These are phyloP conservation scores for Balansia obtecta DNA, from an alignment of 2,329 filamentous ascomycete species.

Conservation along the genomic window DNA sequence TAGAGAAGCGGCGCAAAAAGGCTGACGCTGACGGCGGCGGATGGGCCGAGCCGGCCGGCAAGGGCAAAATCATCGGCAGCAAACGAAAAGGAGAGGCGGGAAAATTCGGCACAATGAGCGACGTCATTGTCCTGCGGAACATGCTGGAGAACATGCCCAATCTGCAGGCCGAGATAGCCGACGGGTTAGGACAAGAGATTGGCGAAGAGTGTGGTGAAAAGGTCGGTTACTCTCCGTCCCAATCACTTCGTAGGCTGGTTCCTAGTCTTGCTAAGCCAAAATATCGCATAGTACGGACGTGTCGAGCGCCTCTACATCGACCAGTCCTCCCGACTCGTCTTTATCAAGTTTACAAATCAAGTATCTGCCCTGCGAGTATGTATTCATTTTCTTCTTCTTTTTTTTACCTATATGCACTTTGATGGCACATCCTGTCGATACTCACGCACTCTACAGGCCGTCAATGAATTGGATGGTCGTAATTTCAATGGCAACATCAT, in stretches of 20 bases:
- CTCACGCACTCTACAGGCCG: slow-evolving; percentile 46
- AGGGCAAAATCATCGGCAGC: slow-evolving; percentile 72
- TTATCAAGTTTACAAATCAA: slow-evolving; percentile 83
- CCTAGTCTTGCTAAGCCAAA: slow-evolving; percentile 1
- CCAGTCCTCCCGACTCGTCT: slow-evolving; percentile 54
- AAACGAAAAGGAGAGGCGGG: slow-evolving; percentile 36
- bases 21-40: slow-evolving; percentile 69
- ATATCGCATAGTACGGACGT: slow-evolving; percentile 54
- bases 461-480: slow-evolving; percentile 78
- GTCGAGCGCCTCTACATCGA: slow-evolving; percentile 73
- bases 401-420: background rate
- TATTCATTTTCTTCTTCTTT: slow-evolving; percentile 11
- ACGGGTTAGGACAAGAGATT: slow-evolving; percentile 78
- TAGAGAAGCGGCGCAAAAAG: slow-evolving; percentile 75
- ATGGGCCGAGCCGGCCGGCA: slow-evolving; percentile 55
- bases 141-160: slow-evolving; percentile 79
- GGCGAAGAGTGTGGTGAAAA: slow-evolving; percentile 85
- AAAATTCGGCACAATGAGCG: slow-evolving; percentile 62
- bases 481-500: slow-evolving; percentile 84
- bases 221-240: slow-evolving; percentile 24
- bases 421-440: background rate
- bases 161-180: slow-evolving; percentile 63
- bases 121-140: slow-evolving; percentile 68
- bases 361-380: slow-evolving; percentile 73
- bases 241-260: background rate